Base-by-base conservation (phyloP, 1,284 basidiomycete species). In the Salmacisia buchloeana region DNA sequence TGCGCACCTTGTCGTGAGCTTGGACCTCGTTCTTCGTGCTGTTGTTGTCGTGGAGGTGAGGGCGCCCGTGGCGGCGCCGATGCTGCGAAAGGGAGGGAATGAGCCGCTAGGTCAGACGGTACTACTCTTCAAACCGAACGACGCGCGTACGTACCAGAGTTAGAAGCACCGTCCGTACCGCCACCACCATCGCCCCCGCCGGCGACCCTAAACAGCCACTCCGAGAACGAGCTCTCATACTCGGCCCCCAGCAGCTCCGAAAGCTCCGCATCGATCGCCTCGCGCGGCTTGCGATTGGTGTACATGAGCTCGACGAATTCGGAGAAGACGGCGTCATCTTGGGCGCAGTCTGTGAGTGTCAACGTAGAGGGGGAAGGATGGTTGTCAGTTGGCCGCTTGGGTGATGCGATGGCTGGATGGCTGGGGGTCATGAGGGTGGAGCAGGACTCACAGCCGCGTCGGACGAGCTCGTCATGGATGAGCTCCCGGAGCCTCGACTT, bases 231-330 rank as follows among this genome's bases (percentile, higher is more conserved):
- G 13, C 69, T 39, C 31, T 76, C 69, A 33, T 73, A 76, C 29
- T 75, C 77, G 6, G 68, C 60, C 36, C 77, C 77, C 15, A 78
- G 65, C 31, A 78, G 65, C 21, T 78, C 76, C 39, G 69, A 59
- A 43, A 78, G 69, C 66, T 78, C 76, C 23, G 69, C 66, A 3
- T 70, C 72, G 63, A 78, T 72, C 63, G 73, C 70, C 3, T 70
- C 70, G 3, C 66, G 60, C 18, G 73, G 68, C 64, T 78, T 78
- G 54, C 71, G 70, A 38, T 78, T 78, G 35, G 75, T 75, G 36
- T 79, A 65, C 79, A 80, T 80, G 56, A 80, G 78, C 21, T 76
- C 73, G 41, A 80, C 72, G 61, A 78, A 79, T 60, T 79, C 79
- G 56, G 76, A 75, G 60, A 63, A 60, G 46, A 61, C 62, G 29